Percentiles rank a stretch among this genome's conserved stretches.
Conservation (phyloP, 768 basidiomycete species). For the Austroboletus eburneus region DNA sequence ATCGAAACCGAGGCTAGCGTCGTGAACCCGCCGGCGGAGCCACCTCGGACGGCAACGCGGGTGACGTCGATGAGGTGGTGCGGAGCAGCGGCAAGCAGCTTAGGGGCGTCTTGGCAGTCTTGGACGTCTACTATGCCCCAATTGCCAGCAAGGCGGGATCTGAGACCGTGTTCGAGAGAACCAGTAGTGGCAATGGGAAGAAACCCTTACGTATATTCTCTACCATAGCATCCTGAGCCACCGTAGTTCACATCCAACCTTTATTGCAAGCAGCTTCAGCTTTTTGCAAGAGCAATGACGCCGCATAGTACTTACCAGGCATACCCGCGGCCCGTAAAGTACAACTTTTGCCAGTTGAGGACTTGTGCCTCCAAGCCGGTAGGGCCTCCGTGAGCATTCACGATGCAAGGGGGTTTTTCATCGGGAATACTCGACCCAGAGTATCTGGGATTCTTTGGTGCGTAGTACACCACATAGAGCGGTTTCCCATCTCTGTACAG, state of each 20-base stretch:
- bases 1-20: constrained; percentile 46
- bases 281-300: not conserved
- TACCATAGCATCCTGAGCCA: constrained; percentile 72
- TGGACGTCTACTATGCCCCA: constrained; percentile 77
- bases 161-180: constrained; percentile 19
- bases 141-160: constrained; percentile 48
- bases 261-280: not conserved
- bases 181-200: not conserved
- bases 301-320: constrained; percentile 49
- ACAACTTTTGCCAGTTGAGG: constrained; percentile 53
- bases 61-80: constrained; percentile 57
- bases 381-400: constrained; percentile 71
- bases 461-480: constrained; percentile 62
- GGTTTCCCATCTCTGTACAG: constrained; percentile 35
- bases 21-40: constrained; percentile 73
- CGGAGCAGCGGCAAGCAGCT: constrained; percentile 41
- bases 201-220: constrained; percentile 48
- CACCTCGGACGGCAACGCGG: constrained; percentile 66
- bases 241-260: constrained; percentile 77
- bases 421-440: constrained; percentile 40
- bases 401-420: constrained; percentile 65
- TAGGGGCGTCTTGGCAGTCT: constrained; percentile 57
- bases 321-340: constrained; percentile 67
- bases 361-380: constrained; percentile 46
- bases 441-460: constrained; percentile 63